phyloP scores from a whole-genome alignment of 2,329 filamentous ascomycete genomes.

The Pseudonectria foliicola region DNA sequence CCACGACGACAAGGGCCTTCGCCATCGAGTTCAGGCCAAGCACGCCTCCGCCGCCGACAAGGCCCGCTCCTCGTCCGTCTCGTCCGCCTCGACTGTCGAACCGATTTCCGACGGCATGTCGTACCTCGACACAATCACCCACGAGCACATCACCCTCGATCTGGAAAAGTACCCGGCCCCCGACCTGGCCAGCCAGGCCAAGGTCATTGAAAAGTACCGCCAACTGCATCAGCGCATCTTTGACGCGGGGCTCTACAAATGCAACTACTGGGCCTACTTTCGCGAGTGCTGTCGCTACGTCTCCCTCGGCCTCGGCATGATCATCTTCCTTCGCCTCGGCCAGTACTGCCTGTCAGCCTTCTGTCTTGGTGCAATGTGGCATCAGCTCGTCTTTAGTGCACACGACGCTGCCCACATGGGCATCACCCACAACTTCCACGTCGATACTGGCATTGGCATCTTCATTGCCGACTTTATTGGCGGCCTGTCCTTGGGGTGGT shows the following conservation, averaged over 20 bases:
- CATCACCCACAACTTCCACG: constrained; percentile 83
- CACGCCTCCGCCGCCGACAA: constrained; percentile 7
- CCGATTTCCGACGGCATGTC: constrained; percentile 48
- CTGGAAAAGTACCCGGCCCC: constrained; percentile 73
- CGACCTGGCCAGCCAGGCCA: constrained; percentile 64
- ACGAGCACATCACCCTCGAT: constrained; percentile 68
- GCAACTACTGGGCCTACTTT: constrained; percentile 74
- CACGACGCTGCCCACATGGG: constrained; percentile 97
- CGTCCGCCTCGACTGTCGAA: constrained; percentile 51
- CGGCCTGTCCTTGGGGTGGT: constrained; percentile 89
- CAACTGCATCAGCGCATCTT: constrained; percentile 63
- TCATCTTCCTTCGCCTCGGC: constrained; percentile 52
- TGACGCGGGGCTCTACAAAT: constrained; percentile 71
- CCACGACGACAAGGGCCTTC: constrained; percentile 18
- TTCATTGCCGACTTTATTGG: constrained; percentile 84
- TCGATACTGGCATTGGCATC: constrained; percentile 81
- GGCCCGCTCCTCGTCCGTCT: constrained; percentile 43
- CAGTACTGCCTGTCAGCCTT: constrained; percentile 66
- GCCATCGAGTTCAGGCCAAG: constrained; percentile 21
- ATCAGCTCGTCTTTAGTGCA: constrained; percentile 87
- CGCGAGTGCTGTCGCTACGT: constrained; percentile 68
- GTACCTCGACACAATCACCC: constrained; percentile 66
- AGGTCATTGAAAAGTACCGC: constrained; percentile 77
- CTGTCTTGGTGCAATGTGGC: constrained; percentile 81
- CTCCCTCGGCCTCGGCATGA: constrained; percentile 51